A percentile compares a stretch with the other conserved stretches of the same genome.
Conservation (phyloP, 371 early-diverging fungal genomes). For the Encephalitozoon intestinalis region DNA sequence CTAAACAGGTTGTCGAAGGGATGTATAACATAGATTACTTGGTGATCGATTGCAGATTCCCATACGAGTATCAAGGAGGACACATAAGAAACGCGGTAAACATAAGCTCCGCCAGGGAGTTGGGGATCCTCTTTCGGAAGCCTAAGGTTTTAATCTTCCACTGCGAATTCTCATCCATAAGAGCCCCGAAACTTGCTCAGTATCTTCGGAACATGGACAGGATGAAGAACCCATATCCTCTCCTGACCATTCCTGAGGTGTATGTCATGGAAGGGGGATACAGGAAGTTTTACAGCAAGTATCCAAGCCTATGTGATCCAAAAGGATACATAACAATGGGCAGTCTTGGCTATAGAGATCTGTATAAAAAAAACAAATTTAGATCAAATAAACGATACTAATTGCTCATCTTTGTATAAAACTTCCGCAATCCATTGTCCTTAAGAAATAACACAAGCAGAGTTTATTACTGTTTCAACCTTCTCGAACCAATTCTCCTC, state of each 20-base stretch:
- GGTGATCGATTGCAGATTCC: slow-evolving; percentile 74
- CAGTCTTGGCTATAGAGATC: slow-evolving; percentile 34
- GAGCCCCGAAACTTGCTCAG: slow-evolving; percentile 74
- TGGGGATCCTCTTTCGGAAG: slow-evolving; percentile 49
- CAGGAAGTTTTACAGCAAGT: slow-evolving; percentile 65
- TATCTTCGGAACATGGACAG: slow-evolving; percentile 70
- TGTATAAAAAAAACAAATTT: slow-evolving; percentile 24
- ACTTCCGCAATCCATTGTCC: background rate
- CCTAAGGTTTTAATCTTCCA: slow-evolving; percentile 68
- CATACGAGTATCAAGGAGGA: slow-evolving; percentile 76
- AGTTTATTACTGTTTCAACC: background rate
- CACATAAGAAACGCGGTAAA: slow-evolving; percentile 71
- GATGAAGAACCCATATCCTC: slow-evolving; percentile 68
- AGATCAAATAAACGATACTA: slow-evolving; percentile 11
- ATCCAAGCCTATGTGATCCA: slow-evolving; percentile 56
- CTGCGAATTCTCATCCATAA: slow-evolving; percentile 75
- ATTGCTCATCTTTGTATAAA: background rate
- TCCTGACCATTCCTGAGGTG: slow-evolving; percentile 71
- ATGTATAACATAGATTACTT: slow-evolving; percentile 57
- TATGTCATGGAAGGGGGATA: slow-evolving; percentile 82
- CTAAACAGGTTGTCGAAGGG: slow-evolving; percentile 25
- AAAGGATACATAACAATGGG: slow-evolving; percentile 52
- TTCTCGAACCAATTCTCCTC: background rate
- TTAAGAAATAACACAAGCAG: background rate
- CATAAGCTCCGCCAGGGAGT: slow-evolving; percentile 63